Percentiles rank a stretch among this genome's conserved stretches.
Evolutionary conservation across 2,329 filamentous ascomycete genomes (phyloP).

Genomic region (Cladophialophora chaetospira): DNA sequence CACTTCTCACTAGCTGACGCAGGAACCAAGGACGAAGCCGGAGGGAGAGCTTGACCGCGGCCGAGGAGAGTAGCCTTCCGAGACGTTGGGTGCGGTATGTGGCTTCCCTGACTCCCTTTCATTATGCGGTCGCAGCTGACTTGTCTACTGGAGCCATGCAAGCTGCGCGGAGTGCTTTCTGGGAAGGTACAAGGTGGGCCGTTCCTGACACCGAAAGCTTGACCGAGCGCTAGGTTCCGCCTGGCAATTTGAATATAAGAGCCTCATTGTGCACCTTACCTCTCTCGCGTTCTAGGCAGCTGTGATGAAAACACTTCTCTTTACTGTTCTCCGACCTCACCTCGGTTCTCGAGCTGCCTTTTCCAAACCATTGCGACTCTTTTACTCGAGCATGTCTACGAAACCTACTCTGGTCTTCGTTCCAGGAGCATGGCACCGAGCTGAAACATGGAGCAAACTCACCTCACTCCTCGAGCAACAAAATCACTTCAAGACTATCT

Average conservation of each 20-base stretch:
- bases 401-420: slow-evolving; percentile 49
- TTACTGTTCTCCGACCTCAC: not conserved
- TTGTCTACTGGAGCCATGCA: too few species aligned
- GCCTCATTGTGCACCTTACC: not conserved
- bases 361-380: not conserved
- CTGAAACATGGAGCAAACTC: slow-evolving; percentile 43
- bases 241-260: not conserved
- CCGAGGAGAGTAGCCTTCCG: not conserved
- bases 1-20: not conserved
- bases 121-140: not conserved
- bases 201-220: too few species aligned
- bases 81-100: not conserved
- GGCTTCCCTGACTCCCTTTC: not conserved
- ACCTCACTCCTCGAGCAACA: slow-evolving; percentile 39
- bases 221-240: not conserved
- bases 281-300: not conserved
- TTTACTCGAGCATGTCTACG: not conserved
- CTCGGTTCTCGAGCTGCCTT: not conserved
- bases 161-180: too few species aligned
- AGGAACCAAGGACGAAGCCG: not conserved
- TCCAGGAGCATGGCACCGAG: slow-evolving; percentile 52
- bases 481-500: slow-evolving; percentile 38
- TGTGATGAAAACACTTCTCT: not conserved
- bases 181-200: slow-evolving; percentile 8
- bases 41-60: not conserved